Evolutionary conservation across 2,329 filamentous ascomycete genomes (phyloP).

Genomic region (Neocucurbitaria cava): DNA sequence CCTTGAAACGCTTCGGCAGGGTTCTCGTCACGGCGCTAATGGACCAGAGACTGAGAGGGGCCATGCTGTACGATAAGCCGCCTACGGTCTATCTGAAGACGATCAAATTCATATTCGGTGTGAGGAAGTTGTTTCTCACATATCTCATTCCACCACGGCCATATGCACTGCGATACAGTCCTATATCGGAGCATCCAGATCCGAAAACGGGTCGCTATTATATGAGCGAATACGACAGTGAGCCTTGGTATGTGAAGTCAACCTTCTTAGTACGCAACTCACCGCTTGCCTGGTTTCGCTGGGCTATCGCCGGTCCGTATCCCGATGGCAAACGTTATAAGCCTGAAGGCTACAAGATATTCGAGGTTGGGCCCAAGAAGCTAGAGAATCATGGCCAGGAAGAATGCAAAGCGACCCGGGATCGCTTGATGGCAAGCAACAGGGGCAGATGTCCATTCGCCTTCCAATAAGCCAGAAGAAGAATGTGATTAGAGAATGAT

Average conservation of each 20-base stretch:
- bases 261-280: conserved; percentile 25
- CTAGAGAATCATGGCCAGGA: conserved; percentile 57
- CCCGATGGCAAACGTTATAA: conserved; percentile 62
- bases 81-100: conserved; percentile 47
- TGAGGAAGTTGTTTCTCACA: conserved; percentile 64
- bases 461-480: not conserved
- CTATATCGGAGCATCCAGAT: conserved; percentile 57
- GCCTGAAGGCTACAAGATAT: conserved; percentile 61
- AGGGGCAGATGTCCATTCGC: conserved; percentile 44
- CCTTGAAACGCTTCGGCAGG: conserved; percentile 55
- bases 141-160: conserved; percentile 67
- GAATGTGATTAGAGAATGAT: too few relatives aligned
- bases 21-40: conserved; percentile 66
- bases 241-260: conserved; percentile 42
- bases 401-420: conserved; percentile 32
- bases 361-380: conserved; percentile 68
- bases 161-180: conserved; percentile 37
- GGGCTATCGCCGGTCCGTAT: conserved; percentile 70
- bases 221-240: conserved; percentile 22
- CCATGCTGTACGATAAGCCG: conserved; percentile 60
- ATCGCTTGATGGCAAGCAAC: conserved; percentile 29
- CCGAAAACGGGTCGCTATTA: conserved; percentile 45
- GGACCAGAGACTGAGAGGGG: conserved; percentile 67
- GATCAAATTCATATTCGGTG: conserved; percentile 57
- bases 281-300: conserved; percentile 31